Conservation (phyloP, 371 early-diverging fungal species). For the Apophysomyces sp. region DNA sequence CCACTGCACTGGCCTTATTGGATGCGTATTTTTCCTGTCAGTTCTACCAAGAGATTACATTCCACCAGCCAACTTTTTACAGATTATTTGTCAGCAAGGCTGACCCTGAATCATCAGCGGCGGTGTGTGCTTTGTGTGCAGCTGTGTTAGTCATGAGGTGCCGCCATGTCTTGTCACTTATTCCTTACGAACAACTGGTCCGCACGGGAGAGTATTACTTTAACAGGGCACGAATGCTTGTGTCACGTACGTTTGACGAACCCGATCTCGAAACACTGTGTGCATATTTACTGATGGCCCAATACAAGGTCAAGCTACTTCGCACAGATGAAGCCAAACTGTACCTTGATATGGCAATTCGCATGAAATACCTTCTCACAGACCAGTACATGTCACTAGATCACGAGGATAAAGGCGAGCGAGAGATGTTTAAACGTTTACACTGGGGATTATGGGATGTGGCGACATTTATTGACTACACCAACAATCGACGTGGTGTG, state of each 20-base stretch:
- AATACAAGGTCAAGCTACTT: slow-evolving; percentile 31
- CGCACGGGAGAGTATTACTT: slow-evolving; percentile 20
- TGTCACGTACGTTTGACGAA: slow-evolving; percentile 32
- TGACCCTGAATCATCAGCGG: slow-evolving; percentile 32
- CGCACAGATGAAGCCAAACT: slow-evolving; percentile 26
- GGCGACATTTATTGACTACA: slow-evolving; percentile 18
- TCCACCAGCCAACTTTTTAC: slow-evolving; percentile 36
- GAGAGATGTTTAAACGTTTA: slow-evolving; percentile 34
- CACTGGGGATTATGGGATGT: slow-evolving; percentile 19
- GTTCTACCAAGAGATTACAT: slow-evolving; percentile 20
- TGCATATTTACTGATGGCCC: slow-evolving; percentile 26
- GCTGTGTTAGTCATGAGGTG: slow-evolving; percentile 34
- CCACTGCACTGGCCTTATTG: slow-evolving; percentile 18
- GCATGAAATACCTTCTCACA: slow-evolving; percentile 30
- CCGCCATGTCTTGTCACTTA: slow-evolving; percentile 17
- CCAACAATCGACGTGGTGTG: slow-evolving; percentile 30
- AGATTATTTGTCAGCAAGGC: slow-evolving; percentile 23
- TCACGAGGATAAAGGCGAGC: slow-evolving; percentile 10
- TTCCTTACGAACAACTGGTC: slow-evolving; percentile 27
- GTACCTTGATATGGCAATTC: slow-evolving; percentile 34
- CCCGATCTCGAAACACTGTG: slow-evolving; percentile 26
- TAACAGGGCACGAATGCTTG: slow-evolving; percentile 14
- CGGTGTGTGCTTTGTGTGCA: slow-evolving; percentile 32
- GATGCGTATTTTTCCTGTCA: slow-evolving; percentile 37
- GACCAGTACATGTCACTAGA: slow-evolving; percentile 12